Conservation (phyloP, 169 alveolate species). For the Blepharisma undulans region DNA sequence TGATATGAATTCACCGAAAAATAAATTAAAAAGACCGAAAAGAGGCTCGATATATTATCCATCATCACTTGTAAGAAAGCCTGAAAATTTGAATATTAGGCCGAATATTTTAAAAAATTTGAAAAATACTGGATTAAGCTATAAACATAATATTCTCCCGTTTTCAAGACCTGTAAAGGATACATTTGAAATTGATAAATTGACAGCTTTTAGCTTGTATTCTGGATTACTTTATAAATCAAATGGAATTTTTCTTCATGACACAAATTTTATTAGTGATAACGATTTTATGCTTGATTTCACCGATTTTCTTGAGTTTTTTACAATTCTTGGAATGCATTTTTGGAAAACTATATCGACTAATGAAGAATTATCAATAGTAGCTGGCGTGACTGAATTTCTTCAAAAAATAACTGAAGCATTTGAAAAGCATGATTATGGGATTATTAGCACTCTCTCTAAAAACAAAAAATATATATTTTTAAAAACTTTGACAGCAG, state of each 20-base stretch:
- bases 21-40: background rate
- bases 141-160: no score
- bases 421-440: background rate
- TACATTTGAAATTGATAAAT: background rate
- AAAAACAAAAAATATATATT: no score
- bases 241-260: background rate
- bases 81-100: background rate
- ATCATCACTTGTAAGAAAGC: background rate
- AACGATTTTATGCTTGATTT: background rate
- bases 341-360: background rate
- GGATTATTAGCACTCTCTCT: background rate
- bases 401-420: background rate
- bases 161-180: background rate
- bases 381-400: background rate
- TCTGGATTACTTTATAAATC: no score
- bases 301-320: background rate
- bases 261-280: background rate
- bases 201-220: background rate
- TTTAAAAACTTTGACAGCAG: no score
- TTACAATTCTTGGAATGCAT: background rate
- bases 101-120: no score
- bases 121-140: no score
- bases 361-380: background rate
- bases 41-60: background rate
- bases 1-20: background rate